These are phyloP conservation scores for Escovopsis weberi DNA, from an alignment of 2,329 filamentous ascomycete genomes.

Conservation along the genomic window DNA sequence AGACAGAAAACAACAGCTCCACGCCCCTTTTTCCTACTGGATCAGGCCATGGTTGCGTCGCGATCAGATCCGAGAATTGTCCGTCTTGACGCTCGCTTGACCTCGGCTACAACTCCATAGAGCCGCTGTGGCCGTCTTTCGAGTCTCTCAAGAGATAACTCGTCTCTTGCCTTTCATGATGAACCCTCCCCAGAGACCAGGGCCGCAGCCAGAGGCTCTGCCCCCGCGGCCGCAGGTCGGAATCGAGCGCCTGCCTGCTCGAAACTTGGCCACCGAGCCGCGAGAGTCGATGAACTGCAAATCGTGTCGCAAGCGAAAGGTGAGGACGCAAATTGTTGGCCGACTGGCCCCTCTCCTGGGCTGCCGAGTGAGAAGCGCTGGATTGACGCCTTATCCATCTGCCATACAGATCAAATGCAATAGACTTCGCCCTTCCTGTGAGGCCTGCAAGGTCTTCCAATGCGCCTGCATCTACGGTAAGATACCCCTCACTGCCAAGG, in stretches of 20 bases:
- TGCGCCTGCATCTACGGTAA: conserved; percentile 79
- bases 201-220: conserved; percentile 37
- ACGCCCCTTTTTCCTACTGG: too few relatives aligned
- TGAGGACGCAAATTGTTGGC: conserved; percentile 21
- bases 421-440: conserved; percentile 67
- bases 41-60: too few relatives aligned
- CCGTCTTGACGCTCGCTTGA: too few relatives aligned
- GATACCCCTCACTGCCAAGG: conserved; percentile 10
- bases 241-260: conserved; percentile 62
- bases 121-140: too few relatives aligned
- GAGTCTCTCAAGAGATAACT: too few relatives aligned
- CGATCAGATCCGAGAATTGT: too few relatives aligned
- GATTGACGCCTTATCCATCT: not conserved
- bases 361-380: not conserved
- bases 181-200: conserved; percentile 5
- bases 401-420: conserved; percentile 73
- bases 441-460: conserved; percentile 80
- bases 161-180: not conserved
- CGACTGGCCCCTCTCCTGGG: not conserved
- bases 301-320: conserved; percentile 84
- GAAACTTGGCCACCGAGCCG: conserved; percentile 58
- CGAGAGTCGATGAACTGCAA: conserved; percentile 94
- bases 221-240: conserved; percentile 63
- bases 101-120: too few relatives aligned
- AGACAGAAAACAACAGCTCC: too few relatives aligned